phyloP scores from a whole-genome alignment of 495 filamentous ascomycete genomes.

The Penicillium angulare region DNA sequence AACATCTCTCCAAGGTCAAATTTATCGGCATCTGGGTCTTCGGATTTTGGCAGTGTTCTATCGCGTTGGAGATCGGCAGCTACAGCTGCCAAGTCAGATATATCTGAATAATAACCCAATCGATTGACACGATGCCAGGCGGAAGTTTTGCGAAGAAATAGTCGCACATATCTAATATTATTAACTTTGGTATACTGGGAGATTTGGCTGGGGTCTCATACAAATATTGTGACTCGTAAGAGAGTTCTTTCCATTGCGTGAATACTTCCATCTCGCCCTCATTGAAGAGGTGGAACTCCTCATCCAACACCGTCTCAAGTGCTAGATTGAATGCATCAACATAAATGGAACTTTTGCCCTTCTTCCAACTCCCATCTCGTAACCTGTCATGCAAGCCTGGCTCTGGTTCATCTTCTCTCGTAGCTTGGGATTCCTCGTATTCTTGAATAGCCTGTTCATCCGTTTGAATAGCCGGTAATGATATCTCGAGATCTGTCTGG shows the following conservation, averaged over 20 bases:
- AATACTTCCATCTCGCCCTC: constrained; percentile 78
- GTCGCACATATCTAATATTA: constrained; percentile 70
- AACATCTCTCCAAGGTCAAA: constrained; percentile 53
- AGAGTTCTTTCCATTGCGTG: constrained; percentile 65
- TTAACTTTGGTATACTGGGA: not conserved
- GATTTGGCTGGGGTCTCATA: constrained; percentile 41
- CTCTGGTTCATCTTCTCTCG: constrained; percentile 31
- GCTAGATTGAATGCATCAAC: constrained; percentile 97
- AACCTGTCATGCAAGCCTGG: constrained; percentile 46
- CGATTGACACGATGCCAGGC: constrained; percentile 84
- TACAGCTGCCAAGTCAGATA: constrained; percentile 66
- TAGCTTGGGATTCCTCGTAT: constrained; percentile 64
- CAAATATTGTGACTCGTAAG: constrained; percentile 91
- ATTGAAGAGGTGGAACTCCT: constrained; percentile 86
- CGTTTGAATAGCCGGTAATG: constrained; percentile 64
- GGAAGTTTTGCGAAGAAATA: constrained; percentile 94
- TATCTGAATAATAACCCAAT: constrained; percentile 78
- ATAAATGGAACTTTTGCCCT: constrained; percentile 82
- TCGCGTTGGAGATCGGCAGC: constrained; percentile 54
- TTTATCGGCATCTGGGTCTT: constrained; percentile 43
- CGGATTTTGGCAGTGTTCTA: constrained; percentile 37
- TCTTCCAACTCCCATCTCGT: constrained; percentile 56
- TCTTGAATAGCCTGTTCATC: constrained; percentile 73
- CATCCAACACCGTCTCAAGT: constrained; percentile 83
- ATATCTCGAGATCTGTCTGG: constrained; percentile 73